phyloP scores from a whole-genome alignment of 352 stramenopile genomes.

The Phytopythium delawarense region DNA sequence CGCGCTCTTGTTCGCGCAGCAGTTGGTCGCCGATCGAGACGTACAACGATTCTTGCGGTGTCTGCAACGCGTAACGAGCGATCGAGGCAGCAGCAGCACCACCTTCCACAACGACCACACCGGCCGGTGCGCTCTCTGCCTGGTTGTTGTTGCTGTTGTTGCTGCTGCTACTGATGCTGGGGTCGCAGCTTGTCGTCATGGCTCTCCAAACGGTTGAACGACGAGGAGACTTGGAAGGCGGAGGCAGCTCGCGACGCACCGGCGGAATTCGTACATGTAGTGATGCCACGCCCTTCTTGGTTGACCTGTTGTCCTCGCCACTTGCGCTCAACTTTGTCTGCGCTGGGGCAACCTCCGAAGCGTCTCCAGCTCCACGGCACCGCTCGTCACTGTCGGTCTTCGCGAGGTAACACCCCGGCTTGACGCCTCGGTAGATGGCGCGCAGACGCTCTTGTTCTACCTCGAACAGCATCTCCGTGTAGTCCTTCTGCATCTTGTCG shows the following conservation, averaged over 20 bases:
- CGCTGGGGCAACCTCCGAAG: background rate
- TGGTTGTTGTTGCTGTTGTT: background rate
- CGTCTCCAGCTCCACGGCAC: background rate
- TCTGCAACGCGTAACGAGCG: slow-evolving; percentile 24
- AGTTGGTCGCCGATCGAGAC: slow-evolving; percentile 19
- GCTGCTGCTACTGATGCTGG: no score
- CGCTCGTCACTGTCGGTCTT: background rate
- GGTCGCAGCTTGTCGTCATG: background rate
- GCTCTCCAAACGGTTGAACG: background rate
- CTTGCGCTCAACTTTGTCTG: background rate
- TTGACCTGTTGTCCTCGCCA: background rate
- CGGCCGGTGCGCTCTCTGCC: background rate
- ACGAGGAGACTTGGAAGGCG: background rate
- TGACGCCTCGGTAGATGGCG: slow-evolving; percentile 46
- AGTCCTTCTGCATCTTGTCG: slow-evolving; percentile 78
- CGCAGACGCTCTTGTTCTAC: slow-evolving; percentile 66
- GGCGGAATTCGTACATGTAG: slow-evolving; percentile 2
- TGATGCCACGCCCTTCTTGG: background rate
- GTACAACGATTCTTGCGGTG: slow-evolving; percentile 50
- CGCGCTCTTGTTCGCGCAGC: background rate
- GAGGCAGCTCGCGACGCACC: background rate
- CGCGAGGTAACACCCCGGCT: background rate
- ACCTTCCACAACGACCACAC: background rate
- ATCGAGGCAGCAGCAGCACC: background rate
- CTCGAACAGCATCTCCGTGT: slow-evolving; percentile 65